Conservation (phyloP, 1,139 yeast species). For the Entelexis sorbosivorans region DNA sequence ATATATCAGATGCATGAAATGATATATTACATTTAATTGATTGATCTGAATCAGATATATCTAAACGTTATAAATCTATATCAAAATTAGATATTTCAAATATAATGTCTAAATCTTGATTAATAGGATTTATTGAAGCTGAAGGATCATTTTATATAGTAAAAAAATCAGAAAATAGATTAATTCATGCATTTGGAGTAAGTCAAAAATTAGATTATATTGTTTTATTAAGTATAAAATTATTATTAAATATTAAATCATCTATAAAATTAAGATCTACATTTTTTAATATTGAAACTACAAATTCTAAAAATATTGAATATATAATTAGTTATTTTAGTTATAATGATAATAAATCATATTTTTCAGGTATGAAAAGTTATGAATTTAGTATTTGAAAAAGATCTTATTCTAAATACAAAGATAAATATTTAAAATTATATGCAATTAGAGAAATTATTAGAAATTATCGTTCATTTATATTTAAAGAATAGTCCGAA, state of each 20-base stretch:
- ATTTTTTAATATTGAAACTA: not conserved
- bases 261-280: not conserved
- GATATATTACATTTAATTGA: not conserved
- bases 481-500: not conserved
- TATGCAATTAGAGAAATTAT: not conserved
- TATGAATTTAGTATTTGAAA: not conserved
- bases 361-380: not conserved
- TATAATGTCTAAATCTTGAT: not conserved
- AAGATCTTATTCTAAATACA: not conserved
- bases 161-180: too few species aligned
- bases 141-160: not conserved
- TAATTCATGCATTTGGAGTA: not conserved
- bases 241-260: not conserved
- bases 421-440: not conserved
- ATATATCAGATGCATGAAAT: not conserved
- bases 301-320: not conserved
- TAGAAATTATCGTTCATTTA: not conserved
- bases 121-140: not conserved
- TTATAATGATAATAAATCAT: not conserved
- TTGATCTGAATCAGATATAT: not conserved
- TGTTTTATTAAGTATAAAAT: not conserved
- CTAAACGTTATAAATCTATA: not conserved
- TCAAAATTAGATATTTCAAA: not conserved
- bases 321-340: not conserved
- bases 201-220: not conserved